Conservation (phyloP, 2,329 filamentous ascomycete genomes). For the Tolypocladium amazonense region DNA sequence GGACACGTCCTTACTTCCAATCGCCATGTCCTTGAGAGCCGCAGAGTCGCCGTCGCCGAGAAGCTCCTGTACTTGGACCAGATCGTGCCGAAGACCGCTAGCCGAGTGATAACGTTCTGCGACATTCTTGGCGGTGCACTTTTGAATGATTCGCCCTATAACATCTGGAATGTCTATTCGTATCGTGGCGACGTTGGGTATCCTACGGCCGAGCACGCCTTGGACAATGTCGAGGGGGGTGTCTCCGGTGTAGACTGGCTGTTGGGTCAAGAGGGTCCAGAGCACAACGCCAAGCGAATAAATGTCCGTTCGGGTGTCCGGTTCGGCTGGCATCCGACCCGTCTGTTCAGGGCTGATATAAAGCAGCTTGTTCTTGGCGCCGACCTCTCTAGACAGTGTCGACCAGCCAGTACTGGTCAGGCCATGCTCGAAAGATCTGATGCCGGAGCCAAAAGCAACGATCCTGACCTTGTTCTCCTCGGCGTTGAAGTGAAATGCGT, state of each 20-base stretch:
- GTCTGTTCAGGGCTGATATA: conserved; percentile 95
- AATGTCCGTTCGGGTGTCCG: conserved; percentile 85
- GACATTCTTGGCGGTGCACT: conserved; percentile 84
- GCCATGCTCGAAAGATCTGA: conserved; percentile 83
- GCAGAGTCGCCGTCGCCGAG: conserved; percentile 64
- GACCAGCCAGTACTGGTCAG: conserved; percentile 81
- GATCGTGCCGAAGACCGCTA: conserved; percentile 73
- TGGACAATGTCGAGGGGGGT: conserved; percentile 86
- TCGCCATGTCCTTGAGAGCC: conserved; percentile 61
- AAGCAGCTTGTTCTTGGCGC: conserved; percentile 78
- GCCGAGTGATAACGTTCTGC: conserved; percentile 83
- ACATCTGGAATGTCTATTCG: conserved; percentile 78
- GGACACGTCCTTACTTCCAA: conserved; percentile 78
- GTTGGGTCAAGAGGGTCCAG: conserved; percentile 74
- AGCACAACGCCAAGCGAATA: conserved; percentile 86
- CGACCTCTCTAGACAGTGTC: conserved; percentile 68
- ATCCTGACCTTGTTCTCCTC: conserved; percentile 65
- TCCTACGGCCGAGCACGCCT: conserved; percentile 68
- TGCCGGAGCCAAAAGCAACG: conserved; percentile 75
- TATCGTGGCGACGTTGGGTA: conserved; percentile 65
- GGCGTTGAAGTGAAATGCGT: conserved; percentile 78
- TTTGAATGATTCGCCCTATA: conserved; percentile 73
- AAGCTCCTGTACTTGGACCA: conserved; percentile 62
- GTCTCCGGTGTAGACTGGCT: conserved; percentile 68
- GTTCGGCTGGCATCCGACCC: conserved; percentile 82